These are phyloP conservation scores for Suaeda aralocaspica DNA, from an alignment of 148 eudicot genomes.

Conservation along the genomic window DNA sequence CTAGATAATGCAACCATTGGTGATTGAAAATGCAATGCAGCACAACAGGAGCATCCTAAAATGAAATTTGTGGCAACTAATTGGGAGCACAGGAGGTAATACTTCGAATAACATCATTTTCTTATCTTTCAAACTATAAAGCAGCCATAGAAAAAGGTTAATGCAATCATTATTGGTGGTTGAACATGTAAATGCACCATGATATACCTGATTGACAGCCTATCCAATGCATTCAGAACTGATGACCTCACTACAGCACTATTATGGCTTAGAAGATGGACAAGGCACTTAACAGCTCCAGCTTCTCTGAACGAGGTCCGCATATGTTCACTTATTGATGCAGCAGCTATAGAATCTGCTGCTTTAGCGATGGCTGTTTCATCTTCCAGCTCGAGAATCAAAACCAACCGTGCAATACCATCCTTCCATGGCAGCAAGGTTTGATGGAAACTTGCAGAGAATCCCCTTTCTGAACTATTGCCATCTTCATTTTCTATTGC, in stretches of 20 bases:
- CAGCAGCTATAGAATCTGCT: slow-evolving; percentile 68
- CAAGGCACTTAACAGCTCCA: slow-evolving; percentile 61
- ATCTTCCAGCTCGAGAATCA: slow-evolving; percentile 83
- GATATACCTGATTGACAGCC: slow-evolving; percentile 62
- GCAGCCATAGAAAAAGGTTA: not conserved
- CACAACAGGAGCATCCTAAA: too few species aligned
- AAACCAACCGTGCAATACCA: slow-evolving; percentile 80
- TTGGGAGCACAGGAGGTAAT: not conserved
- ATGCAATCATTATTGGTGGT: too few species aligned
- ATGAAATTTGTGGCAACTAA: not conserved
- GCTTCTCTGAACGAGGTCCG: slow-evolving; percentile 71
- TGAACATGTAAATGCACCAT: slow-evolving; percentile 7
- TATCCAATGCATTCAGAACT: slow-evolving; percentile 61
- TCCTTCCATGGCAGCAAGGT: slow-evolving; percentile 74
- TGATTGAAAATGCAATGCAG: too few species aligned
- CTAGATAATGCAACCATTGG: too few species aligned
- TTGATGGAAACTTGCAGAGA: slow-evolving; percentile 31
- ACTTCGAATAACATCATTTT: not conserved
- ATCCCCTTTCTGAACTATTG: slow-evolving; percentile 26
- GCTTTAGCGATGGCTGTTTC: slow-evolving; percentile 68
- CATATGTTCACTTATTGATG: slow-evolving; percentile 57
- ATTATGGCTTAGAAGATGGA: slow-evolving; percentile 43
- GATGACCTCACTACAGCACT: slow-evolving; percentile 44
- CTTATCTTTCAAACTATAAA: not conserved
- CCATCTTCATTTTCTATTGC: slow-evolving; percentile 66